phyloP scores from a whole-genome alignment of 179 eudicot genomes.

The Vitellaria paradoxa region DNA sequence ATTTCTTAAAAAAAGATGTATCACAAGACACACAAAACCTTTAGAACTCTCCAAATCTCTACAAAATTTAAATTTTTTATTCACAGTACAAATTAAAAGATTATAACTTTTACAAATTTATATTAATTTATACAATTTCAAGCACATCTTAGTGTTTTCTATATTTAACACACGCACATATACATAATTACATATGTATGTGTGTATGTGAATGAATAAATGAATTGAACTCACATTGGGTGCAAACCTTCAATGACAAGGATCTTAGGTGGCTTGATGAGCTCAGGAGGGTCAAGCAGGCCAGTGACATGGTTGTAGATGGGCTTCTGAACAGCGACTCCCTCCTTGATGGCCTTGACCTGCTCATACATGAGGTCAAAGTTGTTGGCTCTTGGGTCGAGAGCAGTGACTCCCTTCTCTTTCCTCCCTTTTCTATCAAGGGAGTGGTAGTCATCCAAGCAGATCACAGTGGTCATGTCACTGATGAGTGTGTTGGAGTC shows the following conservation, averaged over 20 bases:
- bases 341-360: constrained; percentile 80
- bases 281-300: constrained; percentile 87
- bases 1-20: no score
- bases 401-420: constrained; percentile 89
- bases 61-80: no score
- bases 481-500: constrained; percentile 90
- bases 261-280: constrained; percentile 92
- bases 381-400: constrained; percentile 84
- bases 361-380: constrained; percentile 98
- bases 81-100: no score
- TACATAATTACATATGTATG: no score
- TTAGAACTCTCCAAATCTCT: no score
- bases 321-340: constrained; percentile 75
- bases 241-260: constrained; percentile 95
- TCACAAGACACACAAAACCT: no score
- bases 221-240: constrained; percentile 70
- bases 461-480: constrained; percentile 90
- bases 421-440: constrained; percentile 86
- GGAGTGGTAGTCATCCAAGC: constrained; percentile 91
- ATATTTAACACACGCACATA: no score
- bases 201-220: background rate
- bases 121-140: no score
- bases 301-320: constrained; percentile 95
- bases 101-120: no score
- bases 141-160: no score